Evolutionary conservation across 768 basidiomycete genomes (phyloP).

Genomic region (Asterophora parasitica): DNA sequence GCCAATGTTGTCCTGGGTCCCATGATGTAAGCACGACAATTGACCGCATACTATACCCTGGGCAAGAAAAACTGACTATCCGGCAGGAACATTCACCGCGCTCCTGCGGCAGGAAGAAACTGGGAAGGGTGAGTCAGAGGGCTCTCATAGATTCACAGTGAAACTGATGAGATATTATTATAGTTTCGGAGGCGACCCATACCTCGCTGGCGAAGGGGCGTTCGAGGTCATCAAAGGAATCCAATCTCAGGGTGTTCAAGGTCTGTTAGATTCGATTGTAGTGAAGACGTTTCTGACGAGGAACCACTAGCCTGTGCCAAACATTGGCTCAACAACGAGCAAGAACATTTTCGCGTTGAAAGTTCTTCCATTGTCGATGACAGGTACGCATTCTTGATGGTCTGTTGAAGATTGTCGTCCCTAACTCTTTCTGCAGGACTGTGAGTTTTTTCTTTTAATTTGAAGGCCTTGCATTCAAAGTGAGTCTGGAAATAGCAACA

Average conservation of each 20-base stretch:
- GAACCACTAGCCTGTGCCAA: constrained; percentile 85
- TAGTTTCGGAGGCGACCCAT: constrained; percentile 69
- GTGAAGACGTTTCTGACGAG: not conserved
- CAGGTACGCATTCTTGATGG: constrained; percentile 36
- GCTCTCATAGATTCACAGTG: too few species aligned
- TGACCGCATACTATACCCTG: not conserved
- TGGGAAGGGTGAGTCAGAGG: constrained; percentile 52
- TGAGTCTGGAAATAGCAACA: too few species aligned
- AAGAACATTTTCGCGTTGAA: constrained; percentile 54
- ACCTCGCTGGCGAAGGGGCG: constrained; percentile 51
- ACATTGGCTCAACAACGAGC: constrained; percentile 62
- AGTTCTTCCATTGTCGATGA: constrained; percentile 73
- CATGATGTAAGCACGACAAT: constrained; percentile 47
- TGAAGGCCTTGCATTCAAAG: too few species aligned
- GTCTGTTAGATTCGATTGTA: not conserved
- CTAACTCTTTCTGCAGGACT: too few species aligned
- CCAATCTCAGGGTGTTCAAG: too few species aligned
- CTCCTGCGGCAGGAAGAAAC: constrained; percentile 55
- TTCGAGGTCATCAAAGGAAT: not conserved
- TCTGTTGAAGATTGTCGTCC: too few species aligned
- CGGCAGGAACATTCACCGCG: constrained; percentile 39
- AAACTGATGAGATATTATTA: too few species aligned
- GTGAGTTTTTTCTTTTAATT: too few species aligned
- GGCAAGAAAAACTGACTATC: not conserved
- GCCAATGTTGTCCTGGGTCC: constrained; percentile 61